These are phyloP conservation scores for Penicillium salamii DNA, from an alignment of 495 filamentous ascomycete species.

Conservation along the genomic window DNA sequence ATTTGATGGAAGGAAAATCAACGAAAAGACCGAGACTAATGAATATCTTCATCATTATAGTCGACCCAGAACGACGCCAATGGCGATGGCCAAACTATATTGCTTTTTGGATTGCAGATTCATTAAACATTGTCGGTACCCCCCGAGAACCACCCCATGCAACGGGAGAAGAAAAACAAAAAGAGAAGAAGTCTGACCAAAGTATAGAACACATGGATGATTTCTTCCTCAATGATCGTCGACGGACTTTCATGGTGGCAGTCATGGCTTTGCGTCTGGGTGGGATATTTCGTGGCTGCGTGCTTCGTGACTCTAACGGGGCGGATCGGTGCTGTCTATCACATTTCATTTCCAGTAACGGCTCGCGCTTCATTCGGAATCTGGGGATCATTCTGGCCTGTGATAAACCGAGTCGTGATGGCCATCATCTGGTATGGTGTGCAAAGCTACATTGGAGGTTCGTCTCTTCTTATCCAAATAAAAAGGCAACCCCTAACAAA, in stretches of 20 bases:
- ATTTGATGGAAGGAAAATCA: no score
- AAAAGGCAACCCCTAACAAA: not conserved
- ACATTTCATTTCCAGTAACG: slow-evolving; percentile 83
- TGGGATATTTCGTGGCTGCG: slow-evolving; percentile 77
- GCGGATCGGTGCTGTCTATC: slow-evolving; percentile 85
- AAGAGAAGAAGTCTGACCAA: slow-evolving; percentile 9
- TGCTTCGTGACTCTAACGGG: slow-evolving; percentile 74
- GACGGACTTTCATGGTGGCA: slow-evolving; percentile 91
- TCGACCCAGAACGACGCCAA: slow-evolving; percentile 78
- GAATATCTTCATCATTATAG: slow-evolving; percentile 39
- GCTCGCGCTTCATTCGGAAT: slow-evolving; percentile 76
- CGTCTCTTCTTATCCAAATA: not conserved
- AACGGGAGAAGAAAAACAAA: not conserved
- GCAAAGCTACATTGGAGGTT: slow-evolving; percentile 79
- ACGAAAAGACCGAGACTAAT: slow-evolving; percentile 16
- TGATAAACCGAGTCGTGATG: slow-evolving; percentile 87
- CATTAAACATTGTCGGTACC: slow-evolving; percentile 76
- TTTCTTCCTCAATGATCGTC: slow-evolving; percentile 77
- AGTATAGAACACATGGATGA: slow-evolving; percentile 90
- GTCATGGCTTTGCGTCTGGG: slow-evolving; percentile 84
- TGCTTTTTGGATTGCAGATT: slow-evolving; percentile 90
- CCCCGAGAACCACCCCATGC: not conserved
- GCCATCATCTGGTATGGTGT: slow-evolving; percentile 78
- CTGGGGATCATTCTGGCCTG: slow-evolving; percentile 86
- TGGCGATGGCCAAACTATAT: slow-evolving; percentile 91